Conservation (phyloP, 345 rosid species). For the Ceriops decandra region DNA sequence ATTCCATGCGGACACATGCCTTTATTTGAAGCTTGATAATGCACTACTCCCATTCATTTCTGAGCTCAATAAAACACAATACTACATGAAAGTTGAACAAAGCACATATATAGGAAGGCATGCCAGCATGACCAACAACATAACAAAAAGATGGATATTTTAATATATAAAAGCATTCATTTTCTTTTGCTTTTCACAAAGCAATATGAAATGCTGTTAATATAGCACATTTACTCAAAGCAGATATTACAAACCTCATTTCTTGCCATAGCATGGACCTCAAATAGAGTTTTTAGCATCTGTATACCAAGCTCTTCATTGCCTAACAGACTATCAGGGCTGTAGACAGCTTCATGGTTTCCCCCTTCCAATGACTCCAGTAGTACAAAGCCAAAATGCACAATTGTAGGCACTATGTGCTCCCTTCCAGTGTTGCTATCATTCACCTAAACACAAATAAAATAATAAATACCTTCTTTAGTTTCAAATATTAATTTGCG, state of each 20-base stretch:
- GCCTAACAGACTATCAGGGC: slow-evolving; percentile 48
- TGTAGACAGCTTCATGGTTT: slow-evolving; percentile 27
- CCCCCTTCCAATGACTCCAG: slow-evolving; percentile 61
- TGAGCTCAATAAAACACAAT: too few relatives aligned
- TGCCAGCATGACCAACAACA: too few relatives aligned
- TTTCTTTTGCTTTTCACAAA: too few relatives aligned
- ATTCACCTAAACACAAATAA: slow-evolving; percentile 45
- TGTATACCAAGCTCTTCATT: slow-evolving; percentile 64
- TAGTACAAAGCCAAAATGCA: slow-evolving; percentile 63
- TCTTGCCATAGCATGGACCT: slow-evolving; percentile 80
- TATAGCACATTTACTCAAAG: neutral
- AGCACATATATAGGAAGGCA: too few relatives aligned
- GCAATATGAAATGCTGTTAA: too few relatives aligned
- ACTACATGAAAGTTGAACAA: too few relatives aligned
- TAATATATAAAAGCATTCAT: too few relatives aligned
- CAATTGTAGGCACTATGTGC: slow-evolving; percentile 69
- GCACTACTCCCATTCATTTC: too few relatives aligned
- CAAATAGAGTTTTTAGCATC: slow-evolving; percentile 66
- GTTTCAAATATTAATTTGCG: slow-evolving; percentile 3
- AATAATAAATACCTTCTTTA: neutral
- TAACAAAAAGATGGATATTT: too few relatives aligned
- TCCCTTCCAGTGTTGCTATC: slow-evolving; percentile 78
- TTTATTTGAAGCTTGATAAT: too few relatives aligned
- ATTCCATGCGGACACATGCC: too few relatives aligned
- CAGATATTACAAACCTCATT: slow-evolving; percentile 52